Percentiles rank a stretch among this genome's conserved stretches.
phyloP scores from a whole-genome alignment of 768 basidiomycete species.

The Chlorophyllum brunneum region DNA sequence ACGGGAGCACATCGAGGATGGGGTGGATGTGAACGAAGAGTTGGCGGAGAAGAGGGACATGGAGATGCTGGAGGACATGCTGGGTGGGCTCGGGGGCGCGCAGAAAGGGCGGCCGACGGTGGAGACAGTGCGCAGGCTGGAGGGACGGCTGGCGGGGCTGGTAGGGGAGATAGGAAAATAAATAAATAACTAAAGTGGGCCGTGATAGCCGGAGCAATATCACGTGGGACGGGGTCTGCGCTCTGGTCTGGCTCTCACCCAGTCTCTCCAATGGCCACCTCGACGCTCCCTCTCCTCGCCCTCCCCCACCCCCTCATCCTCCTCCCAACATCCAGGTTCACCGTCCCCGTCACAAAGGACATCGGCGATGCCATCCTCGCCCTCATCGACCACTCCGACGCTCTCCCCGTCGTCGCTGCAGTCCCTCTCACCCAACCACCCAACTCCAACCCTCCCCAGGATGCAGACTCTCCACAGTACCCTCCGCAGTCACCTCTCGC shows the following conservation, averaged over 20 bases:
- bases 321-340: constrained; percentile 67
- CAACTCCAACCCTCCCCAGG: constrained; percentile 7
- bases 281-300: constrained; percentile 63
- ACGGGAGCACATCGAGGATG: constrained; percentile 58
- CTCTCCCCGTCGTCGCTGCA: constrained; percentile 67
- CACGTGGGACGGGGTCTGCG: constrained; percentile 2
- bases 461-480: neutral
- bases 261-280: constrained; percentile 30
- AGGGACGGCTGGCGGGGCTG: neutral
- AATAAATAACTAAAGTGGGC: constrained; percentile 6
- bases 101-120: constrained; percentile 31
- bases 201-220: neutral
- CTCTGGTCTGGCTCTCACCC: neutral
- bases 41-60: constrained; percentile 43
- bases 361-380: constrained; percentile 64
- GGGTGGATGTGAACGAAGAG: too few species aligned
- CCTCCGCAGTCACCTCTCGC: constrained; percentile 23
- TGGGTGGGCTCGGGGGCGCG: constrained; percentile 19
- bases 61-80: constrained; percentile 45
- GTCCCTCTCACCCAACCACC: constrained; percentile 44
- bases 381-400: constrained; percentile 65
- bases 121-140: neutral
- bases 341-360: constrained; percentile 58
- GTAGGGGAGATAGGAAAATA: neutral
- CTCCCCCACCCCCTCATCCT: constrained; percentile 72